Base-by-base conservation (phyloP, 1,284 basidiomycete species). In the Coniferiporia weirii region DNA sequence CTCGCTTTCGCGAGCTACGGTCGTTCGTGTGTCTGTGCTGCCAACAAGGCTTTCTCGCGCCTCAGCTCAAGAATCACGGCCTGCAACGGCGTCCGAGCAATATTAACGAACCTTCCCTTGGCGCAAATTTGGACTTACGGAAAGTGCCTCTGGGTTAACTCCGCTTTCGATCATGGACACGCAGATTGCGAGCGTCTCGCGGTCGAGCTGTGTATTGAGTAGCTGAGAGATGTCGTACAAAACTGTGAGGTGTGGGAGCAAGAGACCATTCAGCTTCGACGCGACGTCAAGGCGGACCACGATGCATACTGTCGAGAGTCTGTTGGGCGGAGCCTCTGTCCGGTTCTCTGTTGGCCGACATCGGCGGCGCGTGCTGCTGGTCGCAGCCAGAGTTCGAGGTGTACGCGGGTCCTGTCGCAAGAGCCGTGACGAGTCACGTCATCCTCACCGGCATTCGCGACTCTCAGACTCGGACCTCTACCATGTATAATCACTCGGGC, bases 151-250 rank as follows among this genome's bases (percentile, higher is more conserved):
- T 4, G 91, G 88, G 67, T 91, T 92, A 45, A 89, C 88, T 5
- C 91, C 91, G 63, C 82, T 85, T 70, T 94, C 91, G 67, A 94
- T 89, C 82, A 94, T 83, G 60, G 83, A 80, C 15, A 93, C 82
- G 68, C 91, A 93, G 6, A 85, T 91, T 22, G 85, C 87, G 13
- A 94, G 80, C 1, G 89, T 91, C 66, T 91, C 87, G 64, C 86
- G 87, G 72, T 92, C 89, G 32, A 94, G 79, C 56, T 85, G 82
- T 0, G 91, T 92, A 66, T 92, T 90, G 60, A 94, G 72, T 47
- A 94, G 72, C 70, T 91, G 88, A 13, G 91, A 91, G 61, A 94
- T 89, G 61, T 93, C 89, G 67, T 85, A 80, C 35, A 94, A 76
- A 62, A 87, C 91, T 94, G 64, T 7, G 49, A 52, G 35, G 59